Evolutionary conservation across 768 basidiomycete genomes (phyloP).

Genomic region (Cyathus striatus): DNA sequence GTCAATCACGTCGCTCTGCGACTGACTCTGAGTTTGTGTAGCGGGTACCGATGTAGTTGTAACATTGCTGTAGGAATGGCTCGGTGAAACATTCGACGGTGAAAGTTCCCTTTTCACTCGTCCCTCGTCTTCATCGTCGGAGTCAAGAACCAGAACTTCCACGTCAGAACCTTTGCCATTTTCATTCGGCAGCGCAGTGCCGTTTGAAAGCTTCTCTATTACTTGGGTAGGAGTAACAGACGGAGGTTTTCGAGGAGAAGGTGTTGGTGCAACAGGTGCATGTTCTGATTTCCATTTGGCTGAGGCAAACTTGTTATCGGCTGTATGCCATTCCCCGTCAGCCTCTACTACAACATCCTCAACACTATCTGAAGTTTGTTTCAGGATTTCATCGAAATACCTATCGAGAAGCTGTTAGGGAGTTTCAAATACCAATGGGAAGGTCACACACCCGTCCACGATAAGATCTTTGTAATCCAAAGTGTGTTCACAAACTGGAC

Average conservation of each 20-base stretch:
- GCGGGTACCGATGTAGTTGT: conserved; percentile 16
- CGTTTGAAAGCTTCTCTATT: conserved; percentile 17
- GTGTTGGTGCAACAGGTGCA: conserved; percentile 22
- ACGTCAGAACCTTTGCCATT: conserved; percentile 42
- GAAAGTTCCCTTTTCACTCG: conserved; percentile 75
- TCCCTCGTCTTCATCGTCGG: conserved; percentile 76
- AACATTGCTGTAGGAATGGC: conserved; percentile 25
- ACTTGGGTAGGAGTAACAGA: conserved; percentile 12
- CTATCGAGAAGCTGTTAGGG: conserved; percentile 30
- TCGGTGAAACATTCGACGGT: conserved; percentile 47
- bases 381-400: conserved; percentile 84
- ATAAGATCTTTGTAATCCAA: conserved; percentile 80
- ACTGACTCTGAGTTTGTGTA: conserved; percentile 20
- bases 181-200: conserved; percentile 28
- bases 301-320: conserved; percentile 82
- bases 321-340: conserved; percentile 94
- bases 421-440: neutral
- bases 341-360: conserved; percentile 95
- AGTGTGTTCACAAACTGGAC: conserved; percentile 86
- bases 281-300: conserved; percentile 60
- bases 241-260: conserved; percentile 26
- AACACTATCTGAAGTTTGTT: conserved; percentile 66
- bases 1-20: conserved; percentile 64
- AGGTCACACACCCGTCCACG: conserved; percentile 73
- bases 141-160: conserved; percentile 65